Base-by-base conservation (phyloP, 805 yeast genomes). In the Candida vartiovaarae region DNA sequence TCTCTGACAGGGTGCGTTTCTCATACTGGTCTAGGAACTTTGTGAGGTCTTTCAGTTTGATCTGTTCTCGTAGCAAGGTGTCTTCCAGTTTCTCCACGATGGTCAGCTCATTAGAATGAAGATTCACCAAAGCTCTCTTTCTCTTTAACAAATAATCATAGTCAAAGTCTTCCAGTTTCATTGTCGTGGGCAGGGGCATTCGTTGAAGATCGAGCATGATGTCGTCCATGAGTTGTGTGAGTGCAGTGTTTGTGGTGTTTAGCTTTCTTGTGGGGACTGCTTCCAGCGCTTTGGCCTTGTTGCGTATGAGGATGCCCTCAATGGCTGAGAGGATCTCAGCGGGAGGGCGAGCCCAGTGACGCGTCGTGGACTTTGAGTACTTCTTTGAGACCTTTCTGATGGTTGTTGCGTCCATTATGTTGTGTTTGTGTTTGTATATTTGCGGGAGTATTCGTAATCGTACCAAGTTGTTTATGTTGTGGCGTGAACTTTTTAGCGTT, bases 121-220 rank as follows among this genome's bases (percentile, higher is more conserved):
- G 20, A 30, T 46, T 48, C 26, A 49, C 41, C 8, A 56, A 25
- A 26, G 45, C 54, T 6, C 36, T 30, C 15, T 49, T 36, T 24
- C 55, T 53, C 34, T 48, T 48, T 7, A 45, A 9, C 32, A 53
- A 59, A 37, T 48, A 51, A 36, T 52, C 58, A 23, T 47, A 34
- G 36, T 56, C 51, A 28, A 48, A 48, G 35, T 57, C 60, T 4
- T 43, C 30, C 2, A 31, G 33, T 27, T 49, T 41, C 11, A 48
- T 10, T 2, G 37, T 37, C 32, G 34, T 40, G 4, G 61, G 61
- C 5, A 57, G 36, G 30, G 42, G 47, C 3, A 52, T 33, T 32
- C 40, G 45, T 1, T 27, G 7, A 6, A 54, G n/a, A 20, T 49
- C 43, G 2, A 32, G 11, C 8, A 45, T 29, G 28, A 51, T 50